Base-by-base conservation (phyloP, 768 basidiomycete genomes). In the Lentinula boryana region DNA sequence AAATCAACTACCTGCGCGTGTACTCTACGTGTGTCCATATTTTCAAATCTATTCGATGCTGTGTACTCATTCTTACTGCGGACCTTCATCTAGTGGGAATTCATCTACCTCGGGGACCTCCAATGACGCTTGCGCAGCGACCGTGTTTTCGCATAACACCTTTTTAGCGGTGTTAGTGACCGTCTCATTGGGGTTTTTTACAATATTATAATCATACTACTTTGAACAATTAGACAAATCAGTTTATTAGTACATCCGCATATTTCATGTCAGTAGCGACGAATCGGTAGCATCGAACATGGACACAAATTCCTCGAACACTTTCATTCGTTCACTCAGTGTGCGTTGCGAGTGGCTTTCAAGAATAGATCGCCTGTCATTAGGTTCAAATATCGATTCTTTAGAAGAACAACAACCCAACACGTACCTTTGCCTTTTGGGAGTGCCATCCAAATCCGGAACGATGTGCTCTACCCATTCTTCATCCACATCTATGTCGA, bases 401-500 rank as follows among this genome's bases (percentile, higher is more conserved):
- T 27, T 15, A 12, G 5, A 36, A 4, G 23, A 46, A 49, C 43
- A 48, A 33, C 21, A 58, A 32, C 41, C 12, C 33, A 23, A 44
- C 7, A 67, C 72, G 54, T 57, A 74, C 76, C 71, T 68, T 10
- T 67, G 66, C 40, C 59, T 64, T 33, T 66, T 23, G 15, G 9
- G 18, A 27, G 10, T 35, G 18, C 31, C 57, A 4, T 58, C 48
- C 8, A 18, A n/a, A 21, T 48, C 57, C n/a, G 44, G 40, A 16
- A 56, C 27, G 1, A 43, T 70, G 49, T 74, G 68, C 60, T 77
- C 74, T 2, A 73, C 72, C 70, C 73, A 72, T 46, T 78, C 77
- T 62, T 79, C 76, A 53, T 79, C 78, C 3, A 76, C 74, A 56
- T 79, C 76, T 53, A 79, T 69, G 46, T 78, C 76, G 54, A 79